Conservation (phyloP, 2,329 filamentous ascomycete genomes). For the Aspergillus intermedius region DNA sequence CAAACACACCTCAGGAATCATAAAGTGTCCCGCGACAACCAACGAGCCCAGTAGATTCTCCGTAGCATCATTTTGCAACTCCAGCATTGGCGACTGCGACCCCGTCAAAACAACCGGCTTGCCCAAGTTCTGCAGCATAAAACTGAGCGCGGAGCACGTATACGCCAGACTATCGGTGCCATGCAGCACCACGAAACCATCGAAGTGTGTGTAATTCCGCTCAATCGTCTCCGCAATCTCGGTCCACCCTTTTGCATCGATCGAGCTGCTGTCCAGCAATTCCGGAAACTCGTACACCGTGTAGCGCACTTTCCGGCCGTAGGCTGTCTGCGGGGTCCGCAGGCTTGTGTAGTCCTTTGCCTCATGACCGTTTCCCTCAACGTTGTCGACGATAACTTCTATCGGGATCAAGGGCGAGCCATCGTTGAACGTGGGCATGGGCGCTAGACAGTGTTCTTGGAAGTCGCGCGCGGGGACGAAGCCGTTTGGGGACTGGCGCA, state of each 20-base stretch:
- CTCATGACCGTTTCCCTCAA: slow-evolving; percentile 31
- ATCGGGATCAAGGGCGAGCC: slow-evolving; percentile 52
- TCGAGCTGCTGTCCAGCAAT: slow-evolving; percentile 82
- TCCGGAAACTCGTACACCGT: slow-evolving; percentile 77
- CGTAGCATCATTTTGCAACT: slow-evolving; percentile 82
- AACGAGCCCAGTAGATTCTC: slow-evolving; percentile 84
- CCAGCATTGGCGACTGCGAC: slow-evolving; percentile 78
- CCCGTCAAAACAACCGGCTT: slow-evolving; percentile 87
- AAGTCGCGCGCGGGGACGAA: slow-evolving; percentile 76
- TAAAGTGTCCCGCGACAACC: slow-evolving; percentile 85
- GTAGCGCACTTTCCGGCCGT: slow-evolving; percentile 75
- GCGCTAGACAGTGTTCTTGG: slow-evolving; percentile 72
- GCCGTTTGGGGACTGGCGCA: slow-evolving; percentile 74
- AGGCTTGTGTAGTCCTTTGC: slow-evolving; percentile 58
- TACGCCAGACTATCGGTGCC: slow-evolving; percentile 87
- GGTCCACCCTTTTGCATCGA: slow-evolving; percentile 78
- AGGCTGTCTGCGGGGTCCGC: slow-evolving; percentile 72
- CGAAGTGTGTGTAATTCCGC: slow-evolving; percentile 80
- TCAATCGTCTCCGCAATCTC: slow-evolving; percentile 73
- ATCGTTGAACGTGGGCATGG: slow-evolving; percentile 81
- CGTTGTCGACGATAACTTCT: slow-evolving; percentile 48
- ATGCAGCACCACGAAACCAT: slow-evolving; percentile 85
- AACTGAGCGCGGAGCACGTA: slow-evolving; percentile 81
- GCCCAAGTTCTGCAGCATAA: slow-evolving; percentile 85
- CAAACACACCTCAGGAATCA: slow-evolving; percentile 85